These are phyloP conservation scores for Saxophila tyrrhenica DNA, from an alignment of 495 filamentous ascomycete species.

Conservation along the genomic window DNA sequence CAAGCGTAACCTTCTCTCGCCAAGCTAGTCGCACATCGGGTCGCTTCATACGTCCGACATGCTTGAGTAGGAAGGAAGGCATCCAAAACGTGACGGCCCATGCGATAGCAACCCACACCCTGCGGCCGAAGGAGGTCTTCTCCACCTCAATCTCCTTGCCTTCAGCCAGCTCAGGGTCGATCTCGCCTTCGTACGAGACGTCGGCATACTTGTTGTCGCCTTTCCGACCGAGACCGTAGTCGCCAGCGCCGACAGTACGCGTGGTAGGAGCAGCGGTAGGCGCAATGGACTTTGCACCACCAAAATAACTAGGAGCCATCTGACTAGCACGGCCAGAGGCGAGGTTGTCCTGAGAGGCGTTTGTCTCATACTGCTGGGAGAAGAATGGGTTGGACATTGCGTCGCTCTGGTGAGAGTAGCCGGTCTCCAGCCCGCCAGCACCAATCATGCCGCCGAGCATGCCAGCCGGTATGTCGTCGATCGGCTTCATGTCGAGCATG, in stretches of 20 bases:
- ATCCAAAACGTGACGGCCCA: constrained; percentile 93
- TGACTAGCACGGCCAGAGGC: constrained; percentile 36
- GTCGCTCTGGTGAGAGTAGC: constrained; percentile 44
- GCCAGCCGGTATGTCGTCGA: constrained; percentile 34
- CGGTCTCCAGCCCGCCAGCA: constrained; percentile 43
- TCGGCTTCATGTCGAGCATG: constrained; percentile 84
- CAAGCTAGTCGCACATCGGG: constrained; percentile 95
- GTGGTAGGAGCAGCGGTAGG: constrained; percentile 58
- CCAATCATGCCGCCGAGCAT: constrained; percentile 38
- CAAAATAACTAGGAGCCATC: constrained; percentile 14
- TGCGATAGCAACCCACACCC: constrained; percentile 66
- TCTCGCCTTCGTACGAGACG: constrained; percentile 51
- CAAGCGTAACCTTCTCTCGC: constrained; percentile 84
- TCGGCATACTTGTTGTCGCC: constrained; percentile 69
- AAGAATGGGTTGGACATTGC: constrained; percentile 67
- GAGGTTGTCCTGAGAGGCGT: constrained; percentile 62
- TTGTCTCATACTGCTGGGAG: constrained; percentile 44
- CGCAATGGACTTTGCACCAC: constrained; percentile 56
- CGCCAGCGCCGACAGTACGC: constrained; percentile 43
- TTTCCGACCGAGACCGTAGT: constrained; percentile 77
- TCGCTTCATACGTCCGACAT: constrained; percentile 87
- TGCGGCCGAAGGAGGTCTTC: constrained; percentile 49
- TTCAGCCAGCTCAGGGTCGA: constrained; percentile 67
- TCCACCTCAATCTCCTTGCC: constrained; percentile 65
- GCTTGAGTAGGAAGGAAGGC: constrained; percentile 70